A percentile compares a stretch with the other conserved stretches of the same genome.
Conservation (phyloP, 2,329 filamentous ascomycete species). For the Neofusicoccum laricinum region DNA sequence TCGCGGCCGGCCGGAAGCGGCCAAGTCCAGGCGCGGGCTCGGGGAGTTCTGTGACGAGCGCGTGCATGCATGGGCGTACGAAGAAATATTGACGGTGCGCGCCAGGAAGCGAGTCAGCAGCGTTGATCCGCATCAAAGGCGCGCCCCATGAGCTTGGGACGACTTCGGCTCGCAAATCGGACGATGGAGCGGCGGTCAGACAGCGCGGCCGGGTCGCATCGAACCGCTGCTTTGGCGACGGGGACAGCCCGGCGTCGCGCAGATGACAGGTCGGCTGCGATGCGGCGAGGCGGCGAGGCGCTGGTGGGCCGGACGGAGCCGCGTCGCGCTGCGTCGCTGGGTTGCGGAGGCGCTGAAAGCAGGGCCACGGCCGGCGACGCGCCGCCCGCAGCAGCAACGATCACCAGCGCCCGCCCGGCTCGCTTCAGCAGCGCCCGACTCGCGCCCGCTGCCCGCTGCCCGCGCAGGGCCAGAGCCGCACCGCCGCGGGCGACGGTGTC, state of each 20-base stretch:
- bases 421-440: background rate
- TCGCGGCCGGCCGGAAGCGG: too few relatives aligned
- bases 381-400: background rate
- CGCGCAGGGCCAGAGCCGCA: too few relatives aligned
- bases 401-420: background rate
- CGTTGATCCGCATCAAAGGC: slow-evolving; percentile 1
- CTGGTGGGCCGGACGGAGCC: slow-evolving; percentile 5
- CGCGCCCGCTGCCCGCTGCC: too few relatives aligned
- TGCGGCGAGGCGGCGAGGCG: background rate
- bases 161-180: slow-evolving; percentile 5
- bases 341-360: slow-evolving; percentile 3
- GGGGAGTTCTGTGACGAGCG: background rate
- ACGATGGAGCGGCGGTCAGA: slow-evolving; percentile 13
- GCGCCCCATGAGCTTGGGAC: background rate
- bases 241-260: background rate
- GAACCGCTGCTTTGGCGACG: background rate
- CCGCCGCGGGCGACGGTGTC: background rate
- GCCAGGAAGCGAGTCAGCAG: background rate
- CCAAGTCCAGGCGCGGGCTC: background rate
- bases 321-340: background rate
- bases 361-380: background rate
- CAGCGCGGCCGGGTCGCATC: slow-evolving; percentile 12
- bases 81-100: background rate
- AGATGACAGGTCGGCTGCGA: background rate
- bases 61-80: background rate